These are phyloP conservation scores for Russula lepida DNA, from an alignment of 768 basidiomycete species.

Conservation along the genomic window DNA sequence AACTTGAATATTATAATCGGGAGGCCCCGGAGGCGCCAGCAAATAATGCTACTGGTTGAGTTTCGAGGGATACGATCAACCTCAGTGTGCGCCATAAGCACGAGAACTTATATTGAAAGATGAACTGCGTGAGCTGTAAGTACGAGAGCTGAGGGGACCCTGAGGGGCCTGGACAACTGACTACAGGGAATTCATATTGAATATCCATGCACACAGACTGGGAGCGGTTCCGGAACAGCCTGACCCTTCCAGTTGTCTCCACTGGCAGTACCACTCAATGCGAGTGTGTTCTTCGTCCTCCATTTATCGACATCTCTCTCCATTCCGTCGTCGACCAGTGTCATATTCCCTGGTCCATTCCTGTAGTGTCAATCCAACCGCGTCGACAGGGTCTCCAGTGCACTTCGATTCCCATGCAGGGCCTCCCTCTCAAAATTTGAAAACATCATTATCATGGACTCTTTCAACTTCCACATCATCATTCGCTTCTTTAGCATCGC, in stretches of 20 bases:
- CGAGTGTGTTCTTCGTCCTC: conserved; percentile 5
- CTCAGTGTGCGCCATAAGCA: too few species aligned
- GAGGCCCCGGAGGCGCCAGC: too few species aligned
- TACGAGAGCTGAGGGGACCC: too few species aligned
- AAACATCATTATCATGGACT: background rate
- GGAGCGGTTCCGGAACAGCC: too few species aligned
- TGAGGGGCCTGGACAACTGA: too few species aligned
- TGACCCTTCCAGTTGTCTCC: background rate
- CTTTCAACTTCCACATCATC: background rate
- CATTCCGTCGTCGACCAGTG: background rate
- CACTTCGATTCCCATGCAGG: background rate
- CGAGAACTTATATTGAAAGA: too few species aligned
- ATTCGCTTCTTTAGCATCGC: background rate
- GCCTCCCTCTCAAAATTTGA: background rate
- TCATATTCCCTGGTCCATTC: background rate
- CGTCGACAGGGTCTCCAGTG: background rate
- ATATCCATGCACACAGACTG: too few species aligned
- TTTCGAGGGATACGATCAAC: too few species aligned
- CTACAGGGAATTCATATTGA: too few species aligned
- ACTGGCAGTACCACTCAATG: background rate
- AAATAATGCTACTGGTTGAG: too few species aligned
- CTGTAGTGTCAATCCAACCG: background rate
- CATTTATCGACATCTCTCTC: background rate
- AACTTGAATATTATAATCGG: too few species aligned
- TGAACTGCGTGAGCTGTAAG: too few species aligned